Base-by-base conservation (phyloP, 352 stramenopile genomes). In the Phytopythium boreale region DNA sequence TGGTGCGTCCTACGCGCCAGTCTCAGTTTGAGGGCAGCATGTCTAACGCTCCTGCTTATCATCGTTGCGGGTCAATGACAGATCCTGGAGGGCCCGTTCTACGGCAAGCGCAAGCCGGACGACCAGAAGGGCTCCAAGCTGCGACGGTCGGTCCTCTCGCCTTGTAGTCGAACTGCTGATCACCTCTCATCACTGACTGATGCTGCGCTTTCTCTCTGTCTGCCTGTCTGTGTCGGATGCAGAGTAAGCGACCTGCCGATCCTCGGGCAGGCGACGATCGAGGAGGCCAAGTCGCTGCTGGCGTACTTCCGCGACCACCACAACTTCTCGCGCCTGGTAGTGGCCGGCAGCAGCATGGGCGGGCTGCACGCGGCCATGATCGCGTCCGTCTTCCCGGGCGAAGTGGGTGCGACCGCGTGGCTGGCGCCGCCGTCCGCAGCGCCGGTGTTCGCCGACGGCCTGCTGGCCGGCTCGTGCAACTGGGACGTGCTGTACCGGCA, bases 51-150 rank as follows among this genome's bases (percentile, higher is more conserved):
- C 5, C 14, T 22, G 4, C 4, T 22, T 15, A 14, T 53, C 39
- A 27, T 61, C 14, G 31, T 52, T 26, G n/a, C n/a, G n/a, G n/a
- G n/a, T n/a, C 34, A 39, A 15, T 39, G 60, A 39, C 56, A 91
- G 82, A 92, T 92, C 60, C 59, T 92, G 14, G 82, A 93, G 85
- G 84, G 84, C 19, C 79, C 84, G 31, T 93, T 90, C 68, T 93
- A 93, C 62, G 84, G 84, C 27, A 75, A 82, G 39, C 81, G 84
- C 50, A 86, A 84, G 57, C 84, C 84, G 24, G 57, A 56, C 15
- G 71, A 80, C 31, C 84, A 93, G 65, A 85, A 86, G 70, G 84
- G 84, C 34, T 93, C 84, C 31, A 93, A 93, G 51, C 60, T 93
- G 37, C 70, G 81, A 41, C 71, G 76, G 84, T 92, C 66, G 27